A percentile compares a stretch with the other conserved stretches of the same genome.
Conservation (phyloP, 164 flowering plant species). For the Amborella trichopoda region DNA sequence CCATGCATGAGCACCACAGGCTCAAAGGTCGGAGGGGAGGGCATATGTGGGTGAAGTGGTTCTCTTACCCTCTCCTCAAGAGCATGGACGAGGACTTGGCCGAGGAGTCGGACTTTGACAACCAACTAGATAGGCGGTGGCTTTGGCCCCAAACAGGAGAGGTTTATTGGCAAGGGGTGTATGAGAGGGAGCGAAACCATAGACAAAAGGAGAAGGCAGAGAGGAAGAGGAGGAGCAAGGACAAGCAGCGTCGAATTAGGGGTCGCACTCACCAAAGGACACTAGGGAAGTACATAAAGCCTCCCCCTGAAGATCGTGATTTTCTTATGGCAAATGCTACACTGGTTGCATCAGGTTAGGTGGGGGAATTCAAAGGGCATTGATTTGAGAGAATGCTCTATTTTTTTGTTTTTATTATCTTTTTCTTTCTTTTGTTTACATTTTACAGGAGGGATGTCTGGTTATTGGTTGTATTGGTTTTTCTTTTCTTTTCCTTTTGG, state of each 20-base stretch:
- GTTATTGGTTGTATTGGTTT: constrained; percentile 8
- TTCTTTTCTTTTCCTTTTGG: constrained; percentile 2
- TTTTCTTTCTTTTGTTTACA: constrained; percentile 4
- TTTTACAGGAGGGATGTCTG: constrained; percentile 18
- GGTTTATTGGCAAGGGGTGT: constrained; percentile 77
- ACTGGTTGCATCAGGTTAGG: constrained; percentile 1
- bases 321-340: constrained; percentile 22
- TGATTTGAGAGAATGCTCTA: constrained; percentile 7
- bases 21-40: constrained; percentile 50
- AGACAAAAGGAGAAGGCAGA: constrained; percentile 48
- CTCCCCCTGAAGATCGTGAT: constrained; percentile 39
- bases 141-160: constrained; percentile 96
- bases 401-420: constrained; percentile 19
- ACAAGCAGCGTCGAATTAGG: constrained; percentile 49
- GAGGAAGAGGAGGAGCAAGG: constrained; percentile 55
- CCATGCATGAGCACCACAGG: constrained; percentile 71
- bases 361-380: constrained; percentile 1
- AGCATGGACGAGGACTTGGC: constrained; percentile 96
- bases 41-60: constrained; percentile 89
- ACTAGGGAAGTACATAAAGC: constrained; percentile 83
- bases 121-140: constrained; percentile 42
- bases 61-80: constrained; percentile 60
- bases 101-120: constrained; percentile 68
- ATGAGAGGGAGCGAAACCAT: constrained; percentile 57
- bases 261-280: constrained; percentile 44